Conservation (phyloP, 1,284 basidiomycete genomes). For the Cerrena zonata region DNA sequence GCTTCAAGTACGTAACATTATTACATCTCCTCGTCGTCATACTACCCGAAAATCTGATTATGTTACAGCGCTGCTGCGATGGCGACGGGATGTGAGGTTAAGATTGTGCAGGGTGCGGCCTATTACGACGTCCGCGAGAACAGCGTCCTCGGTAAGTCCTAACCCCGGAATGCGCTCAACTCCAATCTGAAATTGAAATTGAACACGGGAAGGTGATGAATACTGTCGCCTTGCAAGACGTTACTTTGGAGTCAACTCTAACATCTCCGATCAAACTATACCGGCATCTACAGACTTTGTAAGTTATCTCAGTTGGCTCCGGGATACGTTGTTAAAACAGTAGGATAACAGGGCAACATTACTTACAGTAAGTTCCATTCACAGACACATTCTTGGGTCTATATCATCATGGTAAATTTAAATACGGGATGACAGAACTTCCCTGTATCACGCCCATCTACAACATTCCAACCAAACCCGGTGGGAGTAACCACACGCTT, state of each 20-base stretch:
- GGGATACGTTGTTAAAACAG: background rate
- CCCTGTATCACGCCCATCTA: conserved; percentile 16
- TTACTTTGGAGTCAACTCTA: conserved; percentile 46
- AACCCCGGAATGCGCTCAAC: no score
- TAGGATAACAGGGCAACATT: conserved; percentile 48
- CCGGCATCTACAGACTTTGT: conserved; percentile 72
- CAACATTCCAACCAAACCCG: conserved; percentile 48
- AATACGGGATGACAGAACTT: conserved; percentile 20
- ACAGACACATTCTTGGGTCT: background rate
- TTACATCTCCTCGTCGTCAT: no score
- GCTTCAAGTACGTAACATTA: conserved; percentile 73
- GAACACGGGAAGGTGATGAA: conserved; percentile 40
- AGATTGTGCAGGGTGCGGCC: conserved; percentile 35
- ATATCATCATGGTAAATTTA: conserved; percentile 5
- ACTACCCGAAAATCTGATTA: no score
- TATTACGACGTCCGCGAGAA: conserved; percentile 66
- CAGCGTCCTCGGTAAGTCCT: conserved; percentile 42
- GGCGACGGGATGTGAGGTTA: conserved; percentile 64
- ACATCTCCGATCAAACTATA: conserved; percentile 49
- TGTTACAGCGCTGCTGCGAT: conserved; percentile 63
- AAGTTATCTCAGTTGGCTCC: conserved; percentile 23
- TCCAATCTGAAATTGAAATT: no score
- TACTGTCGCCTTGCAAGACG: conserved; percentile 48
- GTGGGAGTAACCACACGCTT: conserved; percentile 62
- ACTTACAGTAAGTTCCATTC: conserved; percentile 41